Evolutionary conservation across 164 flowering plant species (phyloP).

Genomic region (Nymphaea thermarum): DNA sequence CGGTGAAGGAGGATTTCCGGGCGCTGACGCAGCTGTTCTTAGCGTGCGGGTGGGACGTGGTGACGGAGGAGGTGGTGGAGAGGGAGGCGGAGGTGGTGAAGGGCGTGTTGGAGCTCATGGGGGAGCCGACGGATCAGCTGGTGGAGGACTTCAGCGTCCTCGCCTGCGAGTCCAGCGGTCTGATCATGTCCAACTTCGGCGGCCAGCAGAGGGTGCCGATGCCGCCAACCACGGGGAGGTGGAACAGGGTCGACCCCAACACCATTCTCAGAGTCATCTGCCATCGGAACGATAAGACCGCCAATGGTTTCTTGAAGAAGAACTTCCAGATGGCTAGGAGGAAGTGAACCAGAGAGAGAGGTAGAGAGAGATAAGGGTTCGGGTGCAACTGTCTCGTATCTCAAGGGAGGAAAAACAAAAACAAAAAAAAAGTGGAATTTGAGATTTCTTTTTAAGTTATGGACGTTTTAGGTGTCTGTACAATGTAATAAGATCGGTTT

Average conservation of each 20-base stretch:
- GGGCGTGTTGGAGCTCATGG: slow-evolving; percentile 68
- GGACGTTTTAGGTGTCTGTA: too few species aligned
- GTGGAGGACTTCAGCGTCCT: slow-evolving; percentile 79
- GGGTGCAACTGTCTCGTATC: too few species aligned
- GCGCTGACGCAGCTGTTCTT: slow-evolving; percentile 51
- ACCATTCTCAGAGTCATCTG: slow-evolving; percentile 85
- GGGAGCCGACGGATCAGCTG: slow-evolving; percentile 59
- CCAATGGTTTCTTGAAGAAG: slow-evolving; percentile 71
- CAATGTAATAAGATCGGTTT: too few species aligned
- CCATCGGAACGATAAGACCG: slow-evolving; percentile 55
- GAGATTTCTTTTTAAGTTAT: too few species aligned
- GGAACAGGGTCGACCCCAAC: slow-evolving; percentile 82
- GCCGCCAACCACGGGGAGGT: slow-evolving; percentile 92
- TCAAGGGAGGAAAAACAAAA: too few species aligned
- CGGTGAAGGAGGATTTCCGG: slow-evolving; percentile 71
- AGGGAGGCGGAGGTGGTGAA: slow-evolving; percentile 64
- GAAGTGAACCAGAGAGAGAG: slow-evolving; percentile 16
- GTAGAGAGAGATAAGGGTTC: too few species aligned
- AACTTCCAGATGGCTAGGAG: slow-evolving; percentile 73
- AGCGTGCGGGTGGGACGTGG: slow-evolving; percentile 59
- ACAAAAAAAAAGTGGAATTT: too few species aligned
- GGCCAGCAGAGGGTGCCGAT: slow-evolving; percentile 61
- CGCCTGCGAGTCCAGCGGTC: slow-evolving; percentile 58
- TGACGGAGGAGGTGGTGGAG: slow-evolving; percentile 55
- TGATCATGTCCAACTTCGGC: slow-evolving; percentile 21